These are phyloP conservation scores for Aphanomyces stellatus DNA, from an alignment of 352 stramenopile species.

Conservation along the genomic window DNA sequence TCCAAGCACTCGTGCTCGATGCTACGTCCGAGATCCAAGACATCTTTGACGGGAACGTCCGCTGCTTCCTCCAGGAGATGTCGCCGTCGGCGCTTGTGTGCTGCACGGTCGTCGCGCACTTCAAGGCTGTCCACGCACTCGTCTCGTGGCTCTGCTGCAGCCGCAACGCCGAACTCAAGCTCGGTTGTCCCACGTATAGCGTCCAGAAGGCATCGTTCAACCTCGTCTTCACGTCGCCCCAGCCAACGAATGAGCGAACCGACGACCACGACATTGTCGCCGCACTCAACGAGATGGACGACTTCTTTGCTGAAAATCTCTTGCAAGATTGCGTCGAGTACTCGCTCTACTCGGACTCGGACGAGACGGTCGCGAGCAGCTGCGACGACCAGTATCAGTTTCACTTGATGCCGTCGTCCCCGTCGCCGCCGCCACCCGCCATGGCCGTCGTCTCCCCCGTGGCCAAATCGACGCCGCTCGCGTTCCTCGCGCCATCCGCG, in stretches of 20 bases:
- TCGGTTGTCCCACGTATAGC: conserved; percentile 10
- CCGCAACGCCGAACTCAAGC: conserved; percentile 15
- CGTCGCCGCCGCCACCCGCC: too few species aligned
- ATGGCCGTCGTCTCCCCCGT: not conserved
- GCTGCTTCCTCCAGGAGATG: not conserved
- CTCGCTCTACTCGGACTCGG: too few species aligned
- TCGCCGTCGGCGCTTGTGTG: not conserved
- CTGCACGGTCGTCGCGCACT: not conserved
- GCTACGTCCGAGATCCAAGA: not conserved
- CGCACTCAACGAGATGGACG: too few species aligned
- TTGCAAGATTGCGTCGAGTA: too few species aligned
- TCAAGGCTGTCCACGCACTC: not conserved
- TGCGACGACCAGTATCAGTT: too few species aligned
- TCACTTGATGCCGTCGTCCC: not conserved
- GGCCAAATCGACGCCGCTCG: not conserved
- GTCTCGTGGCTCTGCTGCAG: conserved; percentile 17
- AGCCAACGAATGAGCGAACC: not conserved
- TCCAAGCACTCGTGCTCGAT: not conserved
- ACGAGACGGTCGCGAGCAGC: too few species aligned
- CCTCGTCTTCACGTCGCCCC: not conserved
- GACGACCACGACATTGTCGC: too few species aligned
- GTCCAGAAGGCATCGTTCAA: conserved; percentile 18
- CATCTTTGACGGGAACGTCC: not conserved
- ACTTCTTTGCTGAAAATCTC: too few species aligned
- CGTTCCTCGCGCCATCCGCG: not conserved